Percentiles rank a stretch among this genome's conserved stretches.
Evolutionary conservation across 305 asterid species (phyloP).

Genomic region (Fraxinus dipetala): DNA sequence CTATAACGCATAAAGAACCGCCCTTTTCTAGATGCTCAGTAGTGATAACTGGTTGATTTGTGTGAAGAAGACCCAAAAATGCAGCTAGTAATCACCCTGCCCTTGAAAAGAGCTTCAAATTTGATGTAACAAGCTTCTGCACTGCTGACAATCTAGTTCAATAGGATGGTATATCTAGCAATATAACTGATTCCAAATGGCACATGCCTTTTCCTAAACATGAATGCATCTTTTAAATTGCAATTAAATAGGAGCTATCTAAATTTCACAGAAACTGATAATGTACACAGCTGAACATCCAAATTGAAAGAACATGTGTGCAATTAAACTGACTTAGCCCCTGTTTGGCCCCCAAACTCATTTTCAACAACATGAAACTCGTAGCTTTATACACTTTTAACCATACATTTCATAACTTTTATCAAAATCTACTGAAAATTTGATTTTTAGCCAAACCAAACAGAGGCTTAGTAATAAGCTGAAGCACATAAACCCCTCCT

Average conservation of each 20-base stretch:
- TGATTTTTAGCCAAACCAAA: neutral
- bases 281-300: neutral
- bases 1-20: neutral
- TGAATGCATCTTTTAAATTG: neutral
- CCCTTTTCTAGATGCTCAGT: neutral
- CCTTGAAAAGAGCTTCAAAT: neutral
- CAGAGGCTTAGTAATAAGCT: neutral
- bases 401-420: neutral
- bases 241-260: neutral
- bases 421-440: neutral
- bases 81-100: constrained; percentile 1
- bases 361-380: neutral
- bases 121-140: neutral
- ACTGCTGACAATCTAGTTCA: neutral
- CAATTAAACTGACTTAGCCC: neutral
- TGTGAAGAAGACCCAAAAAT: neutral
- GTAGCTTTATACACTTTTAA: neutral
- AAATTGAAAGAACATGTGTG: neutral
- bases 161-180: neutral
- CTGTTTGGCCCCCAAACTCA: neutral
- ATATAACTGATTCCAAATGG: neutral
- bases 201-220: neutral
- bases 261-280: neutral
- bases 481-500: neutral
- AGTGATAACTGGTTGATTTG: neutral